Evolutionary conservation across 1,284 basidiomycete species (phyloP), one percentile per base, ranked within the genome.

Genomic region (Pseudozyma pruni): DNA sequence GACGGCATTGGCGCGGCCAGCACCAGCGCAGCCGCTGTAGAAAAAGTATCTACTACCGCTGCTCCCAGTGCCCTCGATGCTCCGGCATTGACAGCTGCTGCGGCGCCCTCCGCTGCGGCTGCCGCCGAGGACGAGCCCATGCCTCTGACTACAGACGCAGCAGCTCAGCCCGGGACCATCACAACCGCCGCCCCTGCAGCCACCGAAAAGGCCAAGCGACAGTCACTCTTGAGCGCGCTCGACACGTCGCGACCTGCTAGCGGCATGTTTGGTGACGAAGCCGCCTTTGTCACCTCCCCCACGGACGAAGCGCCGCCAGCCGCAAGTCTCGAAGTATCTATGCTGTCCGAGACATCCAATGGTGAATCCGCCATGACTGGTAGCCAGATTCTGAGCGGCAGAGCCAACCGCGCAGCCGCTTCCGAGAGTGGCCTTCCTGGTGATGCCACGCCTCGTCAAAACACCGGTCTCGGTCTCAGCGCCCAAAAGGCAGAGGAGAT

Each of bases 401-500:
- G 47, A 46, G 17, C 67, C 33, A 38, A 20, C 39, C 43, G 47
- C 32, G 38, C 43, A 13, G n/a, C 37, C 17, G 41, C 52, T 42
- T 31, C 57, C 20, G 55, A 60, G 31, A 20, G 19, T 19, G 33
- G 38, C 31, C 39, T 20, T 5, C 38, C 56, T 10, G 59, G 51
- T 29, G 66, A 69, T 35, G 47, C 39, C 40, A 63, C 66, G 19
- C 55, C 66, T 39, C 66, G 66, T 16, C 66, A 69, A 19, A 61
- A 60, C 50, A 58, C 63, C n/a, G 57, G 72, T 22, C 33, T 67
- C 10, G 72, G 56, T 19, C 59, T 75, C 29, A 60, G 57, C 4
- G 66, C 68, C 17, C 57, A 64, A 27, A 71, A 71, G 41, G 76
- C 75, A 8, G 73, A 73, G 16, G 75, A 77, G 51, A 63, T 79